Base-by-base conservation (phyloP, 805 yeast genomes). In the Yarrowia sp. region DNA sequence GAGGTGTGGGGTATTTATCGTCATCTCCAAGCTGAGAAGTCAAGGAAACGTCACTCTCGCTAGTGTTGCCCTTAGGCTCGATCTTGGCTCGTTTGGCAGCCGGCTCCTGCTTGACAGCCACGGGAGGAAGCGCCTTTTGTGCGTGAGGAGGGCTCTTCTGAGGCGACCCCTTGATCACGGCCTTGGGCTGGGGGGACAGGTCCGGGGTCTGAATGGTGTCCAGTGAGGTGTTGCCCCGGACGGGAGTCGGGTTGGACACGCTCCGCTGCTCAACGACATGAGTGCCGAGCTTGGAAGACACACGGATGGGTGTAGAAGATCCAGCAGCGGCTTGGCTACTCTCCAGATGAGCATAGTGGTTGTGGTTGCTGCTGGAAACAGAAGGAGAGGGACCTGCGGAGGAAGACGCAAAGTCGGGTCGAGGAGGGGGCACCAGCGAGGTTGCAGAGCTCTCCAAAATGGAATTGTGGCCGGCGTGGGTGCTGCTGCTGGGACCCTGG, bases 101-200 rank as follows among this genome's bases (percentile, higher is more conserved):
- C 30, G 6, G n/a, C n/a, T n/a, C n/a, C n/a, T n/a, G n/a, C n/a
- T n/a, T 7, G 30, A 7, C 30, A 24, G 30, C 30, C 30, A 24
- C 30, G 7, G 12, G 9, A 13, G 50, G 34, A 9, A 14, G 10
- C 14, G 34, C 39, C 56, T 50, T 50, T 8, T 19, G 53, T 3
- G 43, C 13, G 9, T 53, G 60, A 13, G 60, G 60, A 15, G 47
- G 63, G 30, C 50, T 42, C 50, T 42, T 42, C 42, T 30, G 39
- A 33, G 64, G 64, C 2, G 61, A 58, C 2, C 50, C 50, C 49
- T n/a, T 9, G 40, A 43, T 30, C 10, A 19, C 40, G 3, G 40
- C 50, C 40, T 34, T 42, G 33, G 49, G 64, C 33, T 58, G 64
- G 9, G 64, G 64, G 2, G 64, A 58, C 50, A 58, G 19, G 14